Evolutionary conservation across 1,284 basidiomycete genomes (phyloP), one percentile per base, ranked within the genome.

Genomic region (Cryptococcus deneoformans): DNA sequence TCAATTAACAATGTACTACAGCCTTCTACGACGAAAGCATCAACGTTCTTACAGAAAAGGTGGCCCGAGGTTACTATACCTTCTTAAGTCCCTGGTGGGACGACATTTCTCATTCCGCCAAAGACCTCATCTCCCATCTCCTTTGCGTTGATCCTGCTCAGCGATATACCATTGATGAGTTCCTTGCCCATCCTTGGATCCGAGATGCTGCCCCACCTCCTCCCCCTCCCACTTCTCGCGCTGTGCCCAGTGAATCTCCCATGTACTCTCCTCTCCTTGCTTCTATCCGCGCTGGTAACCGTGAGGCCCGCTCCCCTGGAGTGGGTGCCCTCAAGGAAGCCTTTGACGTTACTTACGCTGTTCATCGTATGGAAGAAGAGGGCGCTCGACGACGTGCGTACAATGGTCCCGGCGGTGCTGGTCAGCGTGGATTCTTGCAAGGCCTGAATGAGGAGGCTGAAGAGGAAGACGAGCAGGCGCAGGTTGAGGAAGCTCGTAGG

Each of bases 31-130:
- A 99, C 68, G 96, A 99, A 79, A 95, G 91, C 71, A 99, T 99
- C 79, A 92, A 90, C 67, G 92, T 97, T 48, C 83, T 99, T 50
- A 99, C 96, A 0, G 95, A 99, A 77, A 99, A 99, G 79, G 96
- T 99, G 16, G 96, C 96, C 1, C 83, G 89, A 62, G 96, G 96
- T 6, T 89, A 97, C 77, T 99, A 98, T 78, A 98, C 96, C 0
- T 99, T 99, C 82, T 80, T 99, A 52, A 94, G 90, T 69, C 96
- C 96, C 1, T 99, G 97, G 92, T 99, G 96, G 96, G 96, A 99
- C 72, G 90, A 96, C 68, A 93, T 99, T 65, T 92, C 88, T 63
- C 77, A 82, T 51, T 85, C 85, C 57, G 92, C 92, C 24, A 98
- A 98, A 81, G 94, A 99, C 67, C 82, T 99, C 45, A 96, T 99